A percentile compares a stretch with the other conserved stretches of the same genome.
phyloP scores from a whole-genome alignment of 2,329 filamentous ascomycete genomes.

The Elsinoe necatrix region DNA sequence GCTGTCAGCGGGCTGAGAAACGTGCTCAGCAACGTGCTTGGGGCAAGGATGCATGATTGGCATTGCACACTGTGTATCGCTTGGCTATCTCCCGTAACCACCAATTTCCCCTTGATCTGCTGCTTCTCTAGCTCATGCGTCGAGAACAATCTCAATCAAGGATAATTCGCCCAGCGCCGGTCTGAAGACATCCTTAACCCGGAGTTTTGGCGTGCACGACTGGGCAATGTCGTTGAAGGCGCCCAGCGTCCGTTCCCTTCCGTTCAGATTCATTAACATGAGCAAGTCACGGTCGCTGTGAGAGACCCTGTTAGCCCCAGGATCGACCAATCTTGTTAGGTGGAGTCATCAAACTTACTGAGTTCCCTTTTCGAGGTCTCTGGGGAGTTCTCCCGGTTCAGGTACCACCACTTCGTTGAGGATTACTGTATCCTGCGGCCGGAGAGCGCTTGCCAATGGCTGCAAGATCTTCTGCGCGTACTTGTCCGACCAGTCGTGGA shows the following conservation, averaged over 20 bases:
- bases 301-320: neutral
- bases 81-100: neutral
- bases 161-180: constrained; percentile 21
- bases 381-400: constrained; percentile 18
- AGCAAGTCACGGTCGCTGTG: constrained; percentile 21
- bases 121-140: constrained; percentile 1
- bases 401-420: constrained; percentile 22
- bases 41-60: constrained; percentile 9
- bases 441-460: constrained; percentile 17
- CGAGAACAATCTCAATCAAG: constrained; percentile 20
- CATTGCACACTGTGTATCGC: constrained; percentile 5
- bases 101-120: neutral
- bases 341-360: constrained; percentile 17
- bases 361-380: constrained; percentile 20
- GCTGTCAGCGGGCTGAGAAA: neutral
- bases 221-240: constrained; percentile 19
- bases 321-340: neutral
- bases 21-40: constrained; percentile 8
- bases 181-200: constrained; percentile 16
- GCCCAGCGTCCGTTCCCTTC: constrained; percentile 20
- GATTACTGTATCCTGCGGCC: constrained; percentile 20
- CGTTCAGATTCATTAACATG: constrained; percentile 23
- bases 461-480: constrained; percentile 22
- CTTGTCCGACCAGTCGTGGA: constrained; percentile 23
- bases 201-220: constrained; percentile 20